Evolutionary conservation across 208 protist species (phyloP).

Genomic region (Leishmania mexicana): DNA sequence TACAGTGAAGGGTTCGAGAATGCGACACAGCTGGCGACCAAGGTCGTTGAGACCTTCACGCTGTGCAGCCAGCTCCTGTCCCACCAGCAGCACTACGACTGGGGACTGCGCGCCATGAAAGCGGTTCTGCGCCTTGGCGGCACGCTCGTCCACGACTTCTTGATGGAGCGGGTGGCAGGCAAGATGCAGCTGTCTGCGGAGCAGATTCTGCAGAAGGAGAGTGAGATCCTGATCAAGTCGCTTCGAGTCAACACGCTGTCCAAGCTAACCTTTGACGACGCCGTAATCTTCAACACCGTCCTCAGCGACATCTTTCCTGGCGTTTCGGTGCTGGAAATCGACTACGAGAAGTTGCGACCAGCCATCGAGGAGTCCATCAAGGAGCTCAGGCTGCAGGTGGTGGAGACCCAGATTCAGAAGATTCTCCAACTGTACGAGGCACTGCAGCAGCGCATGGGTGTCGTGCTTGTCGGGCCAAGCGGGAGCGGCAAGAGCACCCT

Average conservation of each 20-base stretch:
- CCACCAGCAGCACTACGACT: constrained; percentile 98
- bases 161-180: constrained; percentile 79
- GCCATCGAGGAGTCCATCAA: constrained; percentile 90
- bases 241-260: constrained; percentile 98
- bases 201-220: constrained; percentile 88
- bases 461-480: constrained; percentile 97
- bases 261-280: constrained; percentile 97
- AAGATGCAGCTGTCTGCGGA: constrained; percentile 58
- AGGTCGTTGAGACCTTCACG: constrained; percentile 95
- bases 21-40: constrained; percentile 92
- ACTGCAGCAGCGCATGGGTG: constrained; percentile 97
- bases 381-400: constrained; percentile 90
- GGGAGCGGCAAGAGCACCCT: constrained; percentile 97
- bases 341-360: constrained; percentile 92
- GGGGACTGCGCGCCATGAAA: constrained; percentile 98
- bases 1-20: constrained; percentile 97
- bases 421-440: constrained; percentile 97
- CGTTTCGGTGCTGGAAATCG: constrained; percentile 88
- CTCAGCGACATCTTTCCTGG: constrained; percentile 96
- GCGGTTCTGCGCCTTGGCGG: constrained; percentile 94
- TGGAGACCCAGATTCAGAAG: constrained; percentile 92
- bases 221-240: constrained; percentile 96
- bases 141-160: constrained; percentile 87
- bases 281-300: constrained; percentile 94
- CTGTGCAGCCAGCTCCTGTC: constrained; percentile 95